These are phyloP conservation scores for Diphasiastrum complanatum DNA, from an alignment of 83 land plant genomes.

Conservation along the genomic window DNA sequence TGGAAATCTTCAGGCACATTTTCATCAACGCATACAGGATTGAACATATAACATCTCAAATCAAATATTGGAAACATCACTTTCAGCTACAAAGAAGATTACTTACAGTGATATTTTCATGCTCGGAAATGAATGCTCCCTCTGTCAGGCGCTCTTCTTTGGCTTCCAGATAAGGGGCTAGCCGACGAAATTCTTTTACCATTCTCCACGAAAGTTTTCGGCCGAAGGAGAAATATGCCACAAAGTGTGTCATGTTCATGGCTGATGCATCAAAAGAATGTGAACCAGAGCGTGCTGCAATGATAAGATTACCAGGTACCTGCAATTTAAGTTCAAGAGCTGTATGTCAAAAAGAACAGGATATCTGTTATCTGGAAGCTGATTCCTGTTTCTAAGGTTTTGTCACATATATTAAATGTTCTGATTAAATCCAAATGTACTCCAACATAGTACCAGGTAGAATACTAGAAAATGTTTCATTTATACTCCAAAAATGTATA, in stretches of 20 bases:
- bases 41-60: too few relatives aligned
- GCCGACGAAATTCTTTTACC: constrained; percentile 49
- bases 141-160: constrained; percentile 62
- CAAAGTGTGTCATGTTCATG: constrained; percentile 86
- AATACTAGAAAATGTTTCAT: too few relatives aligned
- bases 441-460: too few relatives aligned
- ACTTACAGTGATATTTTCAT: constrained; percentile 89
- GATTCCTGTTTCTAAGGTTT: too few relatives aligned
- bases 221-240: constrained; percentile 76
- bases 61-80: too few relatives aligned
- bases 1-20: too few relatives aligned
- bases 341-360: too few relatives aligned
- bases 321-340: too few relatives aligned
- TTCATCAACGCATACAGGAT: background rate
- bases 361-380: background rate
- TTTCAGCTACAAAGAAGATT: too few relatives aligned
- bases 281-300: constrained; percentile 83
- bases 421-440: too few relatives aligned
- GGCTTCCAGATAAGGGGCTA: constrained; percentile 64
- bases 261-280: constrained; percentile 95
- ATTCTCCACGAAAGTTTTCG: constrained; percentile 38
- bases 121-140: constrained; percentile 44
- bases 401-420: too few relatives aligned
- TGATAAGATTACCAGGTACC: constrained; percentile 92
- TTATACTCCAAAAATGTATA: too few relatives aligned